Base-by-base conservation (phyloP, 1,284 basidiomycete species). In the Ganoderma lucidum region DNA sequence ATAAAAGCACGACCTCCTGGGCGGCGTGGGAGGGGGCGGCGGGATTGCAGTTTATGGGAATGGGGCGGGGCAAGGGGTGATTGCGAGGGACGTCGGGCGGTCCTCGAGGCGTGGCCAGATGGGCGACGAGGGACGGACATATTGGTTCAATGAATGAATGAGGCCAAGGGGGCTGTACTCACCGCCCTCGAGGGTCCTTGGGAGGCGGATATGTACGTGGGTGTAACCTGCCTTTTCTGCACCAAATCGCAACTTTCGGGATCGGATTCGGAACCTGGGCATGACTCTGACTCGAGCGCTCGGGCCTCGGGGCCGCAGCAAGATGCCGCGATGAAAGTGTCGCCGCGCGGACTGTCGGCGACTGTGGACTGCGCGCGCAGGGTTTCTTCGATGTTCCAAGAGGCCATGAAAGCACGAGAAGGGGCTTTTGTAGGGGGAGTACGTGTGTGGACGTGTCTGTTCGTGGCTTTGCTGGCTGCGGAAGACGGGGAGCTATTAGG, bases 331-430 rank as follows among this genome's bases (percentile, higher is more conserved):
- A 55, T 28, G 48, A 14, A 51, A 6, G n/a, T 9, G 17, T 59
- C 56, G 56, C 37, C 23, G 44, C 59, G 42, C 41, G 60, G 55
- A 56, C 56, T 55, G 14, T 53, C 48, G 28, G 37, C 67, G 68
- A 73, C 72, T 71, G 72, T 66, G 72, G 61, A 44, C 72, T 73
- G 72, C 72, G 72, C 48, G 35, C 72, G 72, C 72, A 73, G 70
- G 48, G 19, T 35, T 32, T 56, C 30, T n/a, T 35, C 12, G 62
- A 45, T 30, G 32, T 60, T 62, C 55, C 1, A 32, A 35, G 55
- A 56, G 55, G 30, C 15, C 48, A 39, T 3, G 12, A 8, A 28
- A 12, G 45, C 59, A 62, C 65, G 17, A 42, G 42, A 28, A 61
- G 37, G 4, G 15, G n/a, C 55, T 60, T 28, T 56, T 58, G 61